phyloP scores from a whole-genome alignment of 1,284 basidiomycete species.

The Tremellales sp. region DNA sequence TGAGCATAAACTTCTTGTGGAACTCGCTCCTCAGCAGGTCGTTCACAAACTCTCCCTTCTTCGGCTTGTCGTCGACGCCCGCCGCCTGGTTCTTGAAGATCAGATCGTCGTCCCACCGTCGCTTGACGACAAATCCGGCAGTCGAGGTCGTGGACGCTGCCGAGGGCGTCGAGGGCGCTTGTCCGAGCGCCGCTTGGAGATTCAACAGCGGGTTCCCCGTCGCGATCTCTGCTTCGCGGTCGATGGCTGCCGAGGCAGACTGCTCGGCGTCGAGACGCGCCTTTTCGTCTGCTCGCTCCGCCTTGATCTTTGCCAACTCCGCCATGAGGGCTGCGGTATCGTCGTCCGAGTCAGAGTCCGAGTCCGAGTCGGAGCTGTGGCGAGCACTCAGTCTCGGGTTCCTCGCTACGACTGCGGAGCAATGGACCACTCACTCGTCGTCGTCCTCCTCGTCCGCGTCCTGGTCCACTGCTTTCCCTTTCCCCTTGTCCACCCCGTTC shows the following conservation, averaged over 20 bases:
- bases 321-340: conserved; percentile 87
- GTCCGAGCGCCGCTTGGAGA: conserved; percentile 79
- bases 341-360: conserved; percentile 67
- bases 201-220: conserved; percentile 80
- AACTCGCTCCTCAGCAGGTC: conserved; percentile 88
- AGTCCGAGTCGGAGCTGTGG: conserved; percentile 33
- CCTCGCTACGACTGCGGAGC: not conserved
- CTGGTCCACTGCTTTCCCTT: conserved; percentile 39
- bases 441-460: conserved; percentile 39
- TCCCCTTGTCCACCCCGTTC: conserved; percentile 42
- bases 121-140: conserved; percentile 72
- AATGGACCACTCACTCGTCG: conserved; percentile 33
- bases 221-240: conserved; percentile 74
- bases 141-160: conserved; percentile 63
- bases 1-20: conserved; percentile 56
- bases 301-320: conserved; percentile 92
- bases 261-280: conserved; percentile 71
- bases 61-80: conserved; percentile 57
- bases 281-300: conserved; percentile 88
- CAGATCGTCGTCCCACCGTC: conserved; percentile 91
- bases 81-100: conserved; percentile 97
- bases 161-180: conserved; percentile 58
- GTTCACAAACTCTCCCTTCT: conserved; percentile 82
- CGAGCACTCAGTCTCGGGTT: not conserved
- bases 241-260: conserved; percentile 60